Evolutionary conservation across 768 basidiomycete genomes (phyloP).

Genomic region (Tricholoma matsutake): DNA sequence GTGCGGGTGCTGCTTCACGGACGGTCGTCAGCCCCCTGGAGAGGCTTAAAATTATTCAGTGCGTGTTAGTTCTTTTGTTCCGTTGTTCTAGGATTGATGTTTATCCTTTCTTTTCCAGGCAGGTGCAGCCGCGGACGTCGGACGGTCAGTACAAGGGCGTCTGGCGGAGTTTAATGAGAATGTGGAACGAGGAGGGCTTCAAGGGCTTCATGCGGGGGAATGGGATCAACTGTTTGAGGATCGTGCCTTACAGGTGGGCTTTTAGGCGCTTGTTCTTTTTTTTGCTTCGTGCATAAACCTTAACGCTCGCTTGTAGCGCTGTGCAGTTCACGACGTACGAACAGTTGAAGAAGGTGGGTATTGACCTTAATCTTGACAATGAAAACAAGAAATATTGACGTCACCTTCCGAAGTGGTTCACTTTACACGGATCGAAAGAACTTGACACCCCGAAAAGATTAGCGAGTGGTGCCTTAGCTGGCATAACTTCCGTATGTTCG

Average conservation of each 20-base stretch:
- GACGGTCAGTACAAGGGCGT: slow-evolving; percentile 78
- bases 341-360: slow-evolving; percentile 76
- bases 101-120: slow-evolving; percentile 44
- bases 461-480: slow-evolving; percentile 84
- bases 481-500: slow-evolving; percentile 92
- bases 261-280: background rate
- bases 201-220: slow-evolving; percentile 94
- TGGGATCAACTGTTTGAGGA: slow-evolving; percentile 81
- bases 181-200: slow-evolving; percentile 95
- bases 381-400: slow-evolving; percentile 24
- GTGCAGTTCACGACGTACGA: slow-evolving; percentile 90
- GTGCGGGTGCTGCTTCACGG: slow-evolving; percentile 68
- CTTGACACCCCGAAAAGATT: slow-evolving; percentile 89
- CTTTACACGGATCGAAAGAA: slow-evolving; percentile 60
- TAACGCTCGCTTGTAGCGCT: slow-evolving; percentile 43
- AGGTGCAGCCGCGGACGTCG: slow-evolving; percentile 76
- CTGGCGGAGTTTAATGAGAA: slow-evolving; percentile 77
- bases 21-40: slow-evolving; percentile 93
- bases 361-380: background rate
- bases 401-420: slow-evolving; percentile 58
- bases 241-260: slow-evolving; percentile 79
- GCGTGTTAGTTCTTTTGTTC: slow-evolving; percentile 27
- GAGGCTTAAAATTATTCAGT: slow-evolving; percentile 96
- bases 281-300: background rate
- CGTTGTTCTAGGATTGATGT: slow-evolving; percentile 6